Evolutionary conservation across 352 stramenopile species (phyloP).

Genomic region (Globisporangium alternatum): DNA sequence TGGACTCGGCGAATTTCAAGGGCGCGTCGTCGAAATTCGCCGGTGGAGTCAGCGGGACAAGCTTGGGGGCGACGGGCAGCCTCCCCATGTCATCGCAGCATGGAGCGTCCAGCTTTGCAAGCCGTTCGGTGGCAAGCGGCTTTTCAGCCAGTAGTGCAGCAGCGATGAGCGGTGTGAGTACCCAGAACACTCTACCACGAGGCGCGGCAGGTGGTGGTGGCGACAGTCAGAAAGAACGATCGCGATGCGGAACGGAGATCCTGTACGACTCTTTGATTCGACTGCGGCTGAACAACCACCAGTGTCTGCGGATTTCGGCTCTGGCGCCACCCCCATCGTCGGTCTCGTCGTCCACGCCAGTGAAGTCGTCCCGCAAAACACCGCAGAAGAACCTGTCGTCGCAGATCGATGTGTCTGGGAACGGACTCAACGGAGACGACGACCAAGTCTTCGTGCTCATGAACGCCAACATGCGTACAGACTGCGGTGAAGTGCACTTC

Average conservation of each 20-base stretch:
- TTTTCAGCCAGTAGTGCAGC: slow-evolving; percentile 8
- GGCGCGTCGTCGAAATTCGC: slow-evolving; percentile 8
- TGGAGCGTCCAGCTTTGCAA: slow-evolving; percentile 22
- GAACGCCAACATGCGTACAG: slow-evolving; percentile 64
- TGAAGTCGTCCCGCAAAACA: slow-evolving; percentile 15
- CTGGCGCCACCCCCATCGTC: slow-evolving; percentile 6
- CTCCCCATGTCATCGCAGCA: slow-evolving; percentile 12
- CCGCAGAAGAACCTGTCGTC: slow-evolving; percentile 22
- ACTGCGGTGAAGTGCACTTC: slow-evolving; percentile 70
- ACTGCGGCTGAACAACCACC: slow-evolving; percentile 65
- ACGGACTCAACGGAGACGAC: slow-evolving; percentile 65
- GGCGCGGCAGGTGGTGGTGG: slow-evolving; percentile 3
- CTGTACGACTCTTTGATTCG: slow-evolving; percentile 68
- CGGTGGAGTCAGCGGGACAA: slow-evolving; percentile 1
- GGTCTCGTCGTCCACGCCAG: slow-evolving; percentile 27
- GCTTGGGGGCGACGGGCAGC: slow-evolving; percentile 15
- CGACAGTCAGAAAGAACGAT: slow-evolving; percentile 53
- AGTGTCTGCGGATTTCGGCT: slow-evolving; percentile 55
- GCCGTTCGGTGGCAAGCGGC: slow-evolving; percentile 12
- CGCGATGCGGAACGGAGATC: slow-evolving; percentile 66
- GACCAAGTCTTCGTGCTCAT: slow-evolving; percentile 80
- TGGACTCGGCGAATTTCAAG: slow-evolving; percentile 49
- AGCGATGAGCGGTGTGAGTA: slow-evolving; percentile 5
- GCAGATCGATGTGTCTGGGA: slow-evolving; percentile 54
- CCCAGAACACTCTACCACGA: slow-evolving; percentile 10